Conservation (phyloP, 139 green algal species). For the Haematococcus sp. region DNA sequence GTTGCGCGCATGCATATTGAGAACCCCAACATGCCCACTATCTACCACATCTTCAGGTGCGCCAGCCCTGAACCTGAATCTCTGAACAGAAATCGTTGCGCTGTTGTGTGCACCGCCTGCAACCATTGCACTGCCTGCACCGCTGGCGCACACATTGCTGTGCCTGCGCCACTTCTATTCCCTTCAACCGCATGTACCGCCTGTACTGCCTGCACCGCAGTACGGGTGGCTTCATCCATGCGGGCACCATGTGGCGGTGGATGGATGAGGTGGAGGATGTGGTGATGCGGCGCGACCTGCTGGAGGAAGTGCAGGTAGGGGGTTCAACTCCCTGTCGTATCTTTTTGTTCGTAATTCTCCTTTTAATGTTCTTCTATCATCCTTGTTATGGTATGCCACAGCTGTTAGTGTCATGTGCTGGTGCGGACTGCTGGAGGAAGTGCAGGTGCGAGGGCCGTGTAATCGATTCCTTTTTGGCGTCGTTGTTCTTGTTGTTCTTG, state of each 20-base stretch:
- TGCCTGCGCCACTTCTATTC: too few relatives aligned
- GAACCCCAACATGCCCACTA: conserved; percentile 37
- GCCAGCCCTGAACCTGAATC: too few relatives aligned
- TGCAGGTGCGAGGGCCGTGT: conserved; percentile 3
- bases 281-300: conserved; percentile 30
- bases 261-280: conserved; percentile 50
- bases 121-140: too few relatives aligned
- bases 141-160: too few relatives aligned
- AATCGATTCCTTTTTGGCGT: background rate
- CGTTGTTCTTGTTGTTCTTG: background rate
- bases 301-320: conserved; percentile 31
- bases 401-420: conserved; percentile 17
- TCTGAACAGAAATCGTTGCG: too few relatives aligned
- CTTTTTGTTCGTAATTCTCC: background rate
- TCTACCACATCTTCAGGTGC: conserved; percentile 46
- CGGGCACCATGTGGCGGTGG: conserved; percentile 44
- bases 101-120: too few relatives aligned
- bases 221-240: conserved; percentile 42
- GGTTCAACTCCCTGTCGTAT: background rate
- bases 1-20: conserved; percentile 35
- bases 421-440: conserved; percentile 34
- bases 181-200: too few relatives aligned
- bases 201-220: conserved; percentile 8
- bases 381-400: too few relatives aligned
- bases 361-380: background rate